Evolutionary conservation across 768 basidiomycete genomes (phyloP), one percentile per base, ranked within the genome.

Genomic region (Collybia sp.): DNA sequence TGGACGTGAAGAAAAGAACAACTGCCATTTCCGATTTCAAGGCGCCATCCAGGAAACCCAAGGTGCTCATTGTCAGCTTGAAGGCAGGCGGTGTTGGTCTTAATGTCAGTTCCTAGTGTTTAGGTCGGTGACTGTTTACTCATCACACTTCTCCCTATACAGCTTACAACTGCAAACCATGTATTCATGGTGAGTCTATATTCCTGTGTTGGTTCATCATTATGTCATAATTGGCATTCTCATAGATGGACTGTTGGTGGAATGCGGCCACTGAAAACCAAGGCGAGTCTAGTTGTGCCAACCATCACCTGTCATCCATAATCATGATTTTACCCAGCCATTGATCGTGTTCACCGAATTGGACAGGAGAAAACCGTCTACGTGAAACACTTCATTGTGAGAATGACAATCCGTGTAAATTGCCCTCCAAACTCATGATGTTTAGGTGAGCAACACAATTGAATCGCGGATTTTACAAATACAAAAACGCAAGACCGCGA

Each of bases 21-120:
- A 75, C 76, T 8, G 86, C 90, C 2, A 73, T 98, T 33, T 71
- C 79, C 36, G 83, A 82, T 50, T 97, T 97, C 71, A 87, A 82
- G 54, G 66, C 74, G 15, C 67, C 78, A 2, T 83, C 82, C 5
- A 71, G 77, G 46, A 82, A 76, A 52, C 85, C 91, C 0, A 87
- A 91, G 60, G 72, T 94, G 9, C 60, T 92, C 18, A 76, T 90
- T 38, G 68, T 92, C 39, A 88, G 86, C 58, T 62, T 93, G 61
- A 93, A 90, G 61, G 94, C 94, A 3, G 94, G 93, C 19, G 94
- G 94, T 18, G 91, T 93, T 17, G 94, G 93, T 0, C 60, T 95
- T 46, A 93, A 94, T 60, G 82, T 91, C 58, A 55, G 79, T 19
- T 38, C 10, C 16, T 30, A 18, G 13, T 31, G 41, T 36, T 46